Base-by-base conservation (phyloP, 805 yeast genomes). In the Cyberlindnera amylophila region DNA sequence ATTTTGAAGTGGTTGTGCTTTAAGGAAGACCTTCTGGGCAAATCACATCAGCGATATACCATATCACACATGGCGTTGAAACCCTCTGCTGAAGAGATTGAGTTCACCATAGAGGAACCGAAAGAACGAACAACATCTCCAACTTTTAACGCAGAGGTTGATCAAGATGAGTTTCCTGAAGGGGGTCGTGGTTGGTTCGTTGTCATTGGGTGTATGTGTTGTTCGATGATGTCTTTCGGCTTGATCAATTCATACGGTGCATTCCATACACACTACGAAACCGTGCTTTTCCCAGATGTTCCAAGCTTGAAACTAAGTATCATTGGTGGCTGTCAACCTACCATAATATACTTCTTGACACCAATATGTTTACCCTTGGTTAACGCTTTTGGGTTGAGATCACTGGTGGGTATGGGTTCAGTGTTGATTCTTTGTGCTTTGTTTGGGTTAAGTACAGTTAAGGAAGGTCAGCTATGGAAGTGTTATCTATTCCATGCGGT, bases 321-420 rank as follows among this genome's bases (percentile, higher is more conserved):
- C 23, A 46, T 49, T 24, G 53, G 53, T 6, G 51, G 51, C 8
- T 49, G 45, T n/a, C 53, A 49, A 17, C 42, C 53, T 1, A 41
- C 51, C 6, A 34, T 48, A 2, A 36, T 42, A 9, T 49, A 49
- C 28, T 37, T 44, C 3, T n/a, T 41, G 1, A 32, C 44, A 2
- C 53, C 53, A 3, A 28, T 49, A 2, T 32, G 41, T 3, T 21
- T 46, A 1, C 51, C 51, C 4, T 32, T 49, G 13, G 35, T 41
- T 10, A 46, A 49, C 34, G 46, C 51, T 2, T 39, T 46, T 26
- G 51, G 53, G 10, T 26, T 42, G n/a, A 35, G 53, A 19, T 14
- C 31, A 14, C 34, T 43, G 3, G 21, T 49, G 14, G 23, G 23
- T 2, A 4, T 35, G 3, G 53, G 49, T 12, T 44, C 42, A n/a